These are phyloP conservation scores for Debaryomycetaceae sp. DNA, from an alignment of 1,139 yeast species.

Conservation along the genomic window DNA sequence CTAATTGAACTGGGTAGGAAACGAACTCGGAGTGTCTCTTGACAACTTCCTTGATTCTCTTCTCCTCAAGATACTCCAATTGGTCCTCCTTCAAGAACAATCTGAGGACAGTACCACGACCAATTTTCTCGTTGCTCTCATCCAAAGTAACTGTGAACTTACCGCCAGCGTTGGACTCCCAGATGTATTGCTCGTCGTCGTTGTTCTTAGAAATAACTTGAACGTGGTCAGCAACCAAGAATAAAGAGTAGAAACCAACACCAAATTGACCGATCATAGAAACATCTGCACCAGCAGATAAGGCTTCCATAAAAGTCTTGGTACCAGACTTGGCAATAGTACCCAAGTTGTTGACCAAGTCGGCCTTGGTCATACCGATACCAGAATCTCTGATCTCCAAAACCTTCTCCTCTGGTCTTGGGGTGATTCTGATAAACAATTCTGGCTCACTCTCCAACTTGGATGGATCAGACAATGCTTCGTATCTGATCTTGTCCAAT, in stretches of 20 bases:
- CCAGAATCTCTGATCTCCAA: constrained; percentile 99
- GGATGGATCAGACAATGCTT: constrained; percentile 89
- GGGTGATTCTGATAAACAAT: constrained; percentile 94
- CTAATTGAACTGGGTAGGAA: constrained; percentile 97
- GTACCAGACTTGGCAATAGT: constrained; percentile 99
- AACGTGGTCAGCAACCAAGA: constrained; percentile 98
- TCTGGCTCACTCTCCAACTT: constrained; percentile 95
- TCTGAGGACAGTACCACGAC: constrained; percentile 96
- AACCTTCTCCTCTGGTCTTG: constrained; percentile 89
- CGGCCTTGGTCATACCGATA: constrained; percentile 99
- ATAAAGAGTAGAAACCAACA: constrained; percentile 99
- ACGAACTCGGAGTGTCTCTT: constrained; percentile 99
- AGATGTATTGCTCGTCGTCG: constrained; percentile 98
- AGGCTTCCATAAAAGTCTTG: constrained; percentile 98
- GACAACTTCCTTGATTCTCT: constrained; percentile 98
- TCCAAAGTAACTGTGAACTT: constrained; percentile 96
- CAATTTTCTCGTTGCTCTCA: constrained; percentile 76
- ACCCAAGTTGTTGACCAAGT: constrained; percentile 98
- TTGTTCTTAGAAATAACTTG: constrained; percentile 98
- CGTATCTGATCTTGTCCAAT: constrained; percentile 93
- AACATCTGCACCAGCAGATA: constrained; percentile 99
- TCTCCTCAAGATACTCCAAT: constrained; percentile 98
- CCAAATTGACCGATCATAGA: constrained; percentile 99
- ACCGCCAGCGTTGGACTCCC: constrained; percentile 99
- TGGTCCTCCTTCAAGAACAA: constrained; percentile 98